phyloP scores from a whole-genome alignment of 768 basidiomycete species.

The Suillus spraguei region DNA sequence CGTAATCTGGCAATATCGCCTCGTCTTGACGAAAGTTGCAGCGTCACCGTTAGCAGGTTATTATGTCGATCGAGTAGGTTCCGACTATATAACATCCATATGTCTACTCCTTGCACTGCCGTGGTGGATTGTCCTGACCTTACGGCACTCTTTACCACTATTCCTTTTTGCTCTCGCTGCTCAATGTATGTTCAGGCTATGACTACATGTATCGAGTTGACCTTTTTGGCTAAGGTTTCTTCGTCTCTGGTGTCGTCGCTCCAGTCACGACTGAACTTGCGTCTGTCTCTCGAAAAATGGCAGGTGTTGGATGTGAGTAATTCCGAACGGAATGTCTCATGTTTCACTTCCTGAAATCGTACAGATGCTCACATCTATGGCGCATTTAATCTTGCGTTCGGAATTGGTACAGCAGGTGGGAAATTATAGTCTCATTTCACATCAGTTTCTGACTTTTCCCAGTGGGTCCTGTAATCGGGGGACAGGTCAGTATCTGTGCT shows the following conservation, averaged over 20 bases:
- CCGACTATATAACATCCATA: slow-evolving; percentile 53
- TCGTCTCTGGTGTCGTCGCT: slow-evolving; percentile 57
- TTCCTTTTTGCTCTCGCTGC: slow-evolving; percentile 45
- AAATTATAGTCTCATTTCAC: slow-evolving; percentile 11
- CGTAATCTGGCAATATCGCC: not conserved
- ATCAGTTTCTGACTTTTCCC: slow-evolving; percentile 12
- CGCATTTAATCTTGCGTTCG: slow-evolving; percentile 73
- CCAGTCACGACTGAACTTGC: slow-evolving; percentile 72
- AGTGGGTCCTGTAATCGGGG: slow-evolving; percentile 75
- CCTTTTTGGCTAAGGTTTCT: slow-evolving; percentile 49
- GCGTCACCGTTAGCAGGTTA: slow-evolving; percentile 64
- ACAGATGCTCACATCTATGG: slow-evolving; percentile 76
- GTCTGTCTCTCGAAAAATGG: slow-evolving; percentile 52
- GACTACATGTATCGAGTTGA: slow-evolving; percentile 5
- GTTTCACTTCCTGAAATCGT: slow-evolving; percentile 5
- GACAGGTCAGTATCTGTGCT: slow-evolving; percentile 48
- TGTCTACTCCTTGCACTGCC: slow-evolving; percentile 58
- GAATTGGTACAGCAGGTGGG: slow-evolving; percentile 62
- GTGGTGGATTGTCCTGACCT: slow-evolving; percentile 60
- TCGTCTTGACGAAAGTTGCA: slow-evolving; percentile 26
- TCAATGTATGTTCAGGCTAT: slow-evolving; percentile 46
- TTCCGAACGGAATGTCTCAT: not conserved
- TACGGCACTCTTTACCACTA: slow-evolving; percentile 52
- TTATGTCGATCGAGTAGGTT: slow-evolving; percentile 55
- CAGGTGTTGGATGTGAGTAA: slow-evolving; percentile 68